Evolutionary conservation across 2,329 filamentous ascomycete genomes (phyloP), one percentile per base, ranked within the genome.

Genomic region (Pseudovirgaria hyperparasitica): DNA sequence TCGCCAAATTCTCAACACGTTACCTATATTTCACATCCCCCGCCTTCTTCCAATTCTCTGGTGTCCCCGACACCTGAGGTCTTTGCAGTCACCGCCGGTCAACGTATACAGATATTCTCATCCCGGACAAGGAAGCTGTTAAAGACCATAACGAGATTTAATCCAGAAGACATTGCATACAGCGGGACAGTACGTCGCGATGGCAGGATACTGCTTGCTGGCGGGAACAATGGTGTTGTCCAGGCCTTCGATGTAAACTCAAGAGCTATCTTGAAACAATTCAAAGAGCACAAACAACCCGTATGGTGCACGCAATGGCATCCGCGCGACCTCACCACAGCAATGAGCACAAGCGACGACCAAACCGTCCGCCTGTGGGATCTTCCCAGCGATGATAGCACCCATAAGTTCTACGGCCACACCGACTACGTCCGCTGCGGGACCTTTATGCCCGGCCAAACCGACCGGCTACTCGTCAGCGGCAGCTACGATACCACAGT

Each of bases 401-500:
- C 74, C 23, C 72, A 72, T 34, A 84, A 75, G 2, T 92, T 94
- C 44, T 63, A 76, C 19, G 90, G 90, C 9, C 90, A 98, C 54
- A 67, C 72, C 29, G 90, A 98, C 55, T 98, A 98, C 51, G 87
- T 96, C 36, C 76, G 90, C 37, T 76, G 72, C 38, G 90, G 84
- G 33, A 70, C 71, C 27, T 98, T 92, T 55, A 77, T 98, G 69
- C 82, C 85, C 2, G 66, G 66, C 10, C 74, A 77, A 48, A 66
- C 61, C 30, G 69, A 61, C 16, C 77, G 79, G 44, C 68, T 93
- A 52, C 52, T 96, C 10, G 74, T 92, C 1, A 92, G 84, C 7
- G 90, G 92, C 25, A 86, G 82, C 55, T 98, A 98, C 59, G 90
- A 98, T 56, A 74, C 82, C 35, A 94, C 86, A 1, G 87, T 96